Conservation (phyloP, 768 basidiomycete species). For the Tricholoma furcatifolium region DNA sequence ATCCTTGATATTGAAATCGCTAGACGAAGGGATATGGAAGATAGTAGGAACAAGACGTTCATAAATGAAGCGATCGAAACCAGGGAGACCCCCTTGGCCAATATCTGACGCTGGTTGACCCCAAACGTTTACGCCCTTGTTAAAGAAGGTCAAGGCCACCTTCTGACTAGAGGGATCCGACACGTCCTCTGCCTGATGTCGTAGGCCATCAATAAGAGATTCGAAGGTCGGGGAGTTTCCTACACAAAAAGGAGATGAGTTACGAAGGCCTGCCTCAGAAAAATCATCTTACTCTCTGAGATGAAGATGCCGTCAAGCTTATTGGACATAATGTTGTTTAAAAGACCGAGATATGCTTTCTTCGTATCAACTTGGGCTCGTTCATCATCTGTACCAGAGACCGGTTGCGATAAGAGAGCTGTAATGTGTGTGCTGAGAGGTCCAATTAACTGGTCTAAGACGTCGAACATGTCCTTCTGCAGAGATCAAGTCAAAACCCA, state of each 20-base stretch:
- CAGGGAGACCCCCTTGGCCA: constrained; percentile 59
- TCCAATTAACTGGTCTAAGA: constrained; percentile 86
- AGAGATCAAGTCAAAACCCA: not conserved
- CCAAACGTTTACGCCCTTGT: constrained; percentile 66
- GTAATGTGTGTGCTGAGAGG: constrained; percentile 85
- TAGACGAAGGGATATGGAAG: constrained; percentile 77
- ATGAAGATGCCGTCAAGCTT: constrained; percentile 83
- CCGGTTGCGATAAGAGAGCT: constrained; percentile 74
- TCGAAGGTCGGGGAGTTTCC: constrained; percentile 64
- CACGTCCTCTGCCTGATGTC: constrained; percentile 68
- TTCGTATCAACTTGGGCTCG: constrained; percentile 78
- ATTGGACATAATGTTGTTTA: constrained; percentile 80
- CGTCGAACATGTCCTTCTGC: constrained; percentile 82
- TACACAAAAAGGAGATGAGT: constrained; percentile 13
- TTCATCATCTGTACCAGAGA: constrained; percentile 85
- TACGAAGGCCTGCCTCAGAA: not conserved
- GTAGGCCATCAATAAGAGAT: constrained; percentile 70
- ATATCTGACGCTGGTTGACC: constrained; percentile 49
- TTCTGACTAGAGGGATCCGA: constrained; percentile 78
- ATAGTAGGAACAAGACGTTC: constrained; percentile 79
- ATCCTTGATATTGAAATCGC: constrained; percentile 85
- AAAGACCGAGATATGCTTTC: constrained; percentile 81
- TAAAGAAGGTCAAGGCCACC: constrained; percentile 77
- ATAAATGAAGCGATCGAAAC: constrained; percentile 92
- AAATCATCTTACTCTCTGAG: constrained; percentile 68